These are phyloP conservation scores for Eucalyptus tenuipes DNA, from an alignment of 345 rosid species.

Conservation along the genomic window DNA sequence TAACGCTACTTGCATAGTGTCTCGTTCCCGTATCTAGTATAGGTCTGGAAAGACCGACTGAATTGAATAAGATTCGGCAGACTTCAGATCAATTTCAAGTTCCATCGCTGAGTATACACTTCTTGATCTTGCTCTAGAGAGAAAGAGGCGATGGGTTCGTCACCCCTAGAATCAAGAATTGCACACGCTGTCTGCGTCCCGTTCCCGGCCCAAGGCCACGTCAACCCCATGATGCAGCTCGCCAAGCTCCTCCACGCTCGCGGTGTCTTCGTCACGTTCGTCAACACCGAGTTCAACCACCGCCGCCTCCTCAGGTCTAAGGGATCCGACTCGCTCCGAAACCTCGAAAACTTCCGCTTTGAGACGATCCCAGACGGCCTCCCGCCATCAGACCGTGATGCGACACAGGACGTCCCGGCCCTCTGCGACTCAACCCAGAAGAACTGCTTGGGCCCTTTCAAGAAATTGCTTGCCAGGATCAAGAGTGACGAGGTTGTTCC, in stretches of 20 bases:
- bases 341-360: not conserved
- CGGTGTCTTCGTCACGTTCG: constrained; percentile 24
- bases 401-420: not conserved
- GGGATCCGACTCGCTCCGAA: not conserved
- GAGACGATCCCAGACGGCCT: constrained; percentile 13
- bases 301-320: constrained; percentile 1
- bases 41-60: not conserved
- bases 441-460: constrained; percentile 5
- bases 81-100: not conserved
- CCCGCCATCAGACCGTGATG: constrained; percentile 4
- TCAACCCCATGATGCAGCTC: constrained; percentile 19
- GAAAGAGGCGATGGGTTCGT: not conserved
- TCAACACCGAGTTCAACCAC: constrained; percentile 20
- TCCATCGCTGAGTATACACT: not conserved
- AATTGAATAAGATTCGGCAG: not conserved
- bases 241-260: constrained; percentile 23
- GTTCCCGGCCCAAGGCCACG: constrained; percentile 25
- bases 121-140: not conserved
- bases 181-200: constrained; percentile 15
- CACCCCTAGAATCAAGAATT: not conserved
- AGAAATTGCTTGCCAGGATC: not conserved
- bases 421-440: not conserved
- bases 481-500: not conserved
- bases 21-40: not conserved
- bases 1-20: not conserved